Percentiles rank a stretch among this genome's conserved stretches.
Evolutionary conservation across 2,329 filamentous ascomycete species (phyloP).

Genomic region (Claviceps purpurea): DNA sequence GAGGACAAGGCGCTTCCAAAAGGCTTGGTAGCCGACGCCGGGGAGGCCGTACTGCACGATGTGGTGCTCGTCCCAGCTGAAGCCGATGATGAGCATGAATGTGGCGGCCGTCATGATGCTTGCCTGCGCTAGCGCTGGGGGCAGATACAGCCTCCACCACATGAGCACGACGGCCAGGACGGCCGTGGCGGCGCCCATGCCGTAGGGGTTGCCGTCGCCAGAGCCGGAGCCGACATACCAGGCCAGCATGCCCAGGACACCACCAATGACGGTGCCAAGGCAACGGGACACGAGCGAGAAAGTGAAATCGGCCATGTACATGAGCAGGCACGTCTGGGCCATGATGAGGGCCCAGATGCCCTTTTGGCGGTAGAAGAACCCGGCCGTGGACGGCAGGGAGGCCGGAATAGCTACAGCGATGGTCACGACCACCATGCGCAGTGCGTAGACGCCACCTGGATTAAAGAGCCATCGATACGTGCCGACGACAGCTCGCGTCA

Average conservation of each 20-base stretch:
- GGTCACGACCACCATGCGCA: constrained; percentile 34
- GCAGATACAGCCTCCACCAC: constrained; percentile 23
- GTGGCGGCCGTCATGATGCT: constrained; percentile 23
- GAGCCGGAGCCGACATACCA: constrained; percentile 39
- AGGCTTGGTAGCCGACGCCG: constrained; percentile 31
- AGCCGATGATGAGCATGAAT: constrained; percentile 29
- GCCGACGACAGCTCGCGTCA: constrained; percentile 15
- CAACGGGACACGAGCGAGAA: constrained; percentile 28
- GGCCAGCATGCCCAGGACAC: constrained; percentile 29
- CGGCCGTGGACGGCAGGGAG: constrained; percentile 26
- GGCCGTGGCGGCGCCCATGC: constrained; percentile 31
- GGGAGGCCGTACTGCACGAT: constrained; percentile 30
- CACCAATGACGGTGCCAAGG: constrained; percentile 32
- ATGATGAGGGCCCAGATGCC: constrained; percentile 39
- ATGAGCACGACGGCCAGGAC: constrained; percentile 22
- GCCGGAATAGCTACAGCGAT: constrained; percentile 29
- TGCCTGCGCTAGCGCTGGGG: constrained; percentile 15
- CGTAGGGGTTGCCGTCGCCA: constrained; percentile 35
- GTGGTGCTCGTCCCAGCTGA: constrained; percentile 32
- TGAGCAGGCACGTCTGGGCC: constrained; percentile 32
- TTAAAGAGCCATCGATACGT: constrained; percentile 28
- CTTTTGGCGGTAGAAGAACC: constrained; percentile 38
- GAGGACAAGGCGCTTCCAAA: constrained; percentile 31
- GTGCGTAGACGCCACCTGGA: constrained; percentile 29
- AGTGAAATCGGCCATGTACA: constrained; percentile 37